Conservation (phyloP, 1,284 basidiomycete genomes). For the Vanrija sp. region DNA sequence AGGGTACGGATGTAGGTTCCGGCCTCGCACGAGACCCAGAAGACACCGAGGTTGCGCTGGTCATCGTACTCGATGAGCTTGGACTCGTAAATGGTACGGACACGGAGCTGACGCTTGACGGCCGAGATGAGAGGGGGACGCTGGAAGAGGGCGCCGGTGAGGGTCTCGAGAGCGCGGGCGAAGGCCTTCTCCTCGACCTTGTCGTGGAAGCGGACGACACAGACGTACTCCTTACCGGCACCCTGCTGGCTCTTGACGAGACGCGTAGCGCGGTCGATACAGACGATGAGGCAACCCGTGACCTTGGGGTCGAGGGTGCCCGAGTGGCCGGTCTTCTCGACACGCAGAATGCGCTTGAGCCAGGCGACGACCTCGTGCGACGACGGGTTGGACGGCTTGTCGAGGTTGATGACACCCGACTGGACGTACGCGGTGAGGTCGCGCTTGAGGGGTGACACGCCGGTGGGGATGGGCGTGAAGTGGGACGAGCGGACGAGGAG, state of each 20-base stretch:
- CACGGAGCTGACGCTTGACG: constrained; percentile 96
- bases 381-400: constrained; percentile 99
- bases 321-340: constrained; percentile 97
- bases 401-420: constrained; percentile 90
- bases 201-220: constrained; percentile 88
- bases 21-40: constrained; percentile 98
- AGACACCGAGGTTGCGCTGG: constrained; percentile 92
- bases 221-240: constrained; percentile 96
- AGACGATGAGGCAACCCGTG: constrained; percentile 97
- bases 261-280: constrained; percentile 98
- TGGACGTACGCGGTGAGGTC: constrained; percentile 89
- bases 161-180: constrained; percentile 88
- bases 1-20: constrained; percentile 96
- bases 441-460: constrained; percentile 83
- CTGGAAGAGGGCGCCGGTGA: constrained; percentile 98
- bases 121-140: constrained; percentile 98
- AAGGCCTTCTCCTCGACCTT: constrained; percentile 78
- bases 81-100: constrained; percentile 95
- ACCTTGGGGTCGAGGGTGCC: constrained; percentile 99
- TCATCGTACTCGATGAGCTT: constrained; percentile 97
- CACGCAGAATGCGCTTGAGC: constrained; percentile 90
- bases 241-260: constrained; percentile 69
- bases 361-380: constrained; percentile 99
- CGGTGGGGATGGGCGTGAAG: constrained; percentile 90
- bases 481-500: constrained; percentile 91